Evolutionary conservation across 345 rosid species (phyloP).

Genomic region (Cardamine occulta): DNA sequence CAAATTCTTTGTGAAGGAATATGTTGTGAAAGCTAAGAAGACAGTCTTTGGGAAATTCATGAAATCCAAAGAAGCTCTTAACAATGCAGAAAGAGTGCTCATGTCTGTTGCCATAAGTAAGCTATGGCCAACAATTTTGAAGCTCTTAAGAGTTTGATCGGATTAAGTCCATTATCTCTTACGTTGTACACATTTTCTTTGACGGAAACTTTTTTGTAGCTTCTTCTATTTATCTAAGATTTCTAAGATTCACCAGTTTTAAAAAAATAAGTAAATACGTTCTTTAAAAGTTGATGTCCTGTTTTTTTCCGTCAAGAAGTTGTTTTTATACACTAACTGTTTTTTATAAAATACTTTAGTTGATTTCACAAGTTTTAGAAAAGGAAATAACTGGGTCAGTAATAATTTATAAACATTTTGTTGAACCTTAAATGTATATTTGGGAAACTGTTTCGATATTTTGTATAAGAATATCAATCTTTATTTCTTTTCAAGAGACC

Average conservation of each 20-base stretch:
- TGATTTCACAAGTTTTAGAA: background rate
- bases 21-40: slow-evolving; percentile 54
- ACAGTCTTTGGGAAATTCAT: slow-evolving; percentile 52
- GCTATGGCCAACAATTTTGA: slow-evolving; percentile 12
- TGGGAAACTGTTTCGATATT: background rate
- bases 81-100: slow-evolving; percentile 61
- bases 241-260: too few species aligned
- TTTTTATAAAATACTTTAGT: too few species aligned
- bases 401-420: background rate
- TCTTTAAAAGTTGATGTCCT: too few species aligned
- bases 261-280: too few species aligned
- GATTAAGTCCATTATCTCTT: too few species aligned
- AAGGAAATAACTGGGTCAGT: background rate
- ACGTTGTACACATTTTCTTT: too few species aligned
- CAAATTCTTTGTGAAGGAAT: slow-evolving; percentile 72
- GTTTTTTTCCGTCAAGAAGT: too few species aligned
- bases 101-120: slow-evolving; percentile 36
- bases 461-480: slow-evolving; percentile 31
- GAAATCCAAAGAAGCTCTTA: slow-evolving; percentile 80
- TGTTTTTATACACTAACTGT: too few species aligned
- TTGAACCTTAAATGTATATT: background rate
- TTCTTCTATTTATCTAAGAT: too few species aligned
- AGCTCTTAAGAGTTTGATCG: too few species aligned
- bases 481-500: slow-evolving; percentile 32
- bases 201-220: too few species aligned